Conservation (phyloP, 2,329 filamentous ascomycete species). For the Phialophora macrospora region DNA sequence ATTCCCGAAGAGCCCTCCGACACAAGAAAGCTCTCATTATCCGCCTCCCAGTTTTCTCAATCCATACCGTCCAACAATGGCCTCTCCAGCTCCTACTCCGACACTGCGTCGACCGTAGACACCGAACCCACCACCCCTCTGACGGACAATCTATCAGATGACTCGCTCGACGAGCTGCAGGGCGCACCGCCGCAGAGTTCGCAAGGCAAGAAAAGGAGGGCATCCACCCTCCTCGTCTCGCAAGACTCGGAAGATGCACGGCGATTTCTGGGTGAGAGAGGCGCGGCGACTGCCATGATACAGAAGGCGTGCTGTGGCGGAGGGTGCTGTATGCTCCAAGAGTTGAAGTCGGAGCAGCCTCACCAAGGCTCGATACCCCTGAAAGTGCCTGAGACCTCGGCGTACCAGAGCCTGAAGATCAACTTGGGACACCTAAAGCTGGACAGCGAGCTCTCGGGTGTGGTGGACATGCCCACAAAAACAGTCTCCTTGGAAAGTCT, state of each 20-base stretch:
- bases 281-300: constrained; percentile 59
- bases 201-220: constrained; percentile 47
- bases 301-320: constrained; percentile 69
- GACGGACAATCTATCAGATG: constrained; percentile 47
- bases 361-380: constrained; percentile 55
- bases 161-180: constrained; percentile 39
- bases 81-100: constrained; percentile 42
- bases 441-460: constrained; percentile 70
- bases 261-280: constrained; percentile 61
- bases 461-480: constrained; percentile 74
- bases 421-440: constrained; percentile 75
- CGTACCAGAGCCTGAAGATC: constrained; percentile 78
- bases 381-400: constrained; percentile 75
- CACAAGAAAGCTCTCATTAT: constrained; percentile 46
- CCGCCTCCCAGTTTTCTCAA: constrained; percentile 43
- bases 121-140: constrained; percentile 49
- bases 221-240: constrained; percentile 59
- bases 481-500: constrained; percentile 67
- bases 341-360: constrained; percentile 55
- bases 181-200: constrained; percentile 26
- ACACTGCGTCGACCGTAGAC: constrained; percentile 45
- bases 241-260: constrained; percentile 64
- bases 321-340: constrained; percentile 66
- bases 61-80: constrained; percentile 41
- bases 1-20: constrained; percentile 54